Evolutionary conservation across 139 green algal genomes (phyloP), one percentile per base, ranked within the genome.

Genomic region (Chlorella vulgaris): DNA sequence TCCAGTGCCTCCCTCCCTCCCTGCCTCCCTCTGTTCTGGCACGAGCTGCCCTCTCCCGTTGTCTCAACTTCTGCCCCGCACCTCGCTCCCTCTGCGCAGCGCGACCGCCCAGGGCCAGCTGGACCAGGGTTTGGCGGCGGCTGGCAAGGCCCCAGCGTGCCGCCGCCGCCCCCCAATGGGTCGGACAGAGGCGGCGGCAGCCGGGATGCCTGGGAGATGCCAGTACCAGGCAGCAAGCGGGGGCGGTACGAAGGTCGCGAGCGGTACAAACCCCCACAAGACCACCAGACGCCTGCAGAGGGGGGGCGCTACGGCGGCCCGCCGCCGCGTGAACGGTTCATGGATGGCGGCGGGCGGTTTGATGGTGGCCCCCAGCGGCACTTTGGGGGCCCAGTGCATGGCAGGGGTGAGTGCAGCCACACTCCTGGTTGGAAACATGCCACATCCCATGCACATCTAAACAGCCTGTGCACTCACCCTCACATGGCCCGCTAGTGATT

Each of bases 191-290:
- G 55, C 15, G 55, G 62, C 62, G 29, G 62, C 47, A 29, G 70
- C 70, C 4, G 70, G 24, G 70, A 78, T 22, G 47, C 10, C 28
- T 80, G 74, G 74, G 55, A 80, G 36, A 33, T n/a, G 10, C 74
- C 74, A 3, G 47, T 50, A 26, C 74, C 36, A 15, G 74, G 38
- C 15, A 36, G 55, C 55, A 80, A 80, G 55, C 74, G 74, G 0
- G 74, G 74, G 38, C 74, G 55, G 10, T 80, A 80, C 36, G 74
- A 80, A 28, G 53, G 33, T 13, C 36, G 73, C 18, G 42, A 66
- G 1, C 55, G 55, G 1, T 55, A 53, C 13, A 28, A 8, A 15
- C 74, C 55, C 2, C 55, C 74, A 28, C 38, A 36, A 0, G 31
- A 29, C 51, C 36, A 53, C n/a, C 69, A 76, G 42, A 29, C 47